Base-by-base conservation (phyloP, 345 rosid species). In the Corchorus capsularis region DNA sequence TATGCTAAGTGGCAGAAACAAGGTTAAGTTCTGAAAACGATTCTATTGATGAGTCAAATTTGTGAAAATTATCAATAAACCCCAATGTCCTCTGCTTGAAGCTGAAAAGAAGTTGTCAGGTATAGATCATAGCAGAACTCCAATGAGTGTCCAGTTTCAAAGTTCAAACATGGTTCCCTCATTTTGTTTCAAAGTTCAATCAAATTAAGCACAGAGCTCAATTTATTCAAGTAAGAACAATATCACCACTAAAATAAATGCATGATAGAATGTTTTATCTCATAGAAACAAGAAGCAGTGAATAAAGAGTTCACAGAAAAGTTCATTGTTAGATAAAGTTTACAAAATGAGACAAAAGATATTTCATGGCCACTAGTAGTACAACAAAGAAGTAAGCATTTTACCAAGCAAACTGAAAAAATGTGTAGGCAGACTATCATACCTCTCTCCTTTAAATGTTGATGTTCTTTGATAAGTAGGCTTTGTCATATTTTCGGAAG, bases 381-480 rank as follows among this genome's bases (percentile, higher is more conserved):
- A 6, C 6, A 69, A 69, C 57, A 32, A 27, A 15, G 16, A 43
- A 64, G 32, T 9, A 32, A 61, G 64, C 64, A 56, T 19, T 19
- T 14, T 45, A 39, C n/a, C 39, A 39, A 71, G 39, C 49, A 39
- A 39, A 35, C 54, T 71, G 34, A 55, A 39, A 55, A 19, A 37
- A 55, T 57, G 6, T 5, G 61, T 49, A 61, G 74, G 55, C 15
- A 37, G 66, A 80, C 63, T 74, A 73, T 57, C 89, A 66, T 74
- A 92, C 99, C 98, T 87, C 80, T 90, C 97, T 78, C 57, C 89
- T 82, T 82, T 73, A 78, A 82, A 69, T 77, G 80, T 77, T 82
- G 83, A 86, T 74, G 77, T 78, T 79, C 82, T 85, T 64, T 82
- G 89, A 75, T 84, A 80, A 69, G 79, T 59, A 63, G 84, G 45